A percentile compares a stretch with the other conserved stretches of the same genome.
Conservation (phyloP, 345 rosid genomes). For the Eucalyptus erythrocorys region DNA sequence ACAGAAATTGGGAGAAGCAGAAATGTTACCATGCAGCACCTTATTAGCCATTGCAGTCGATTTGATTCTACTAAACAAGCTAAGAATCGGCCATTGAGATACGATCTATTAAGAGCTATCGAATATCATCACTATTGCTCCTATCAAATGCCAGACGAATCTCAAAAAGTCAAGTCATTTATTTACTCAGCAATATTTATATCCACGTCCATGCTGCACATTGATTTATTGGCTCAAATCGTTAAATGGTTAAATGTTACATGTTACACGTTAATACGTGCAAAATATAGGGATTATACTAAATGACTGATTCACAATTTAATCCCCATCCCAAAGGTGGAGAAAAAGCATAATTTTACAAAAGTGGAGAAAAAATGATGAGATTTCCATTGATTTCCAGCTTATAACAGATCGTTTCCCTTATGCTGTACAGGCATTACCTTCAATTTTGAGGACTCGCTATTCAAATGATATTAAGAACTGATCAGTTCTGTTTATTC, state of each 20-base stretch:
- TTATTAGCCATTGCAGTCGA: background rate
- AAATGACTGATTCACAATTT: background rate
- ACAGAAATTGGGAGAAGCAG: too few relatives aligned
- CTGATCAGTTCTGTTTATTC: background rate
- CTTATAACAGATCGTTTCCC: background rate
- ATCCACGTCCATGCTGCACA: background rate
- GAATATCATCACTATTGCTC: background rate
- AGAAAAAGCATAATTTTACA: background rate
- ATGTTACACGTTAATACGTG: background rate
- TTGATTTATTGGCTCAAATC: background rate
- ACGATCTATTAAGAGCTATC: background rate
- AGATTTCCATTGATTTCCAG: background rate
- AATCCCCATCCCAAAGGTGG: background rate
- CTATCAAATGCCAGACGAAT: background rate
- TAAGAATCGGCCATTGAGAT: background rate
- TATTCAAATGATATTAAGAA: background rate
- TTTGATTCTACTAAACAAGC: background rate
- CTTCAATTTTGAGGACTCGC: background rate
- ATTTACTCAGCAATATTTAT: background rate
- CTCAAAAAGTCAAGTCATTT: background rate
- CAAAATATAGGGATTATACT: background rate
- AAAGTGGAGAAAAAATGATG: background rate
- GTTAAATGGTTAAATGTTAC: background rate
- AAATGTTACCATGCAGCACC: too few relatives aligned
- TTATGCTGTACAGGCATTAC: background rate